A percentile compares a stretch with the other conserved stretches of the same genome.
phyloP scores from a whole-genome alignment of 148 eudicot genomes.

The Dysphania ambrosioides region DNA sequence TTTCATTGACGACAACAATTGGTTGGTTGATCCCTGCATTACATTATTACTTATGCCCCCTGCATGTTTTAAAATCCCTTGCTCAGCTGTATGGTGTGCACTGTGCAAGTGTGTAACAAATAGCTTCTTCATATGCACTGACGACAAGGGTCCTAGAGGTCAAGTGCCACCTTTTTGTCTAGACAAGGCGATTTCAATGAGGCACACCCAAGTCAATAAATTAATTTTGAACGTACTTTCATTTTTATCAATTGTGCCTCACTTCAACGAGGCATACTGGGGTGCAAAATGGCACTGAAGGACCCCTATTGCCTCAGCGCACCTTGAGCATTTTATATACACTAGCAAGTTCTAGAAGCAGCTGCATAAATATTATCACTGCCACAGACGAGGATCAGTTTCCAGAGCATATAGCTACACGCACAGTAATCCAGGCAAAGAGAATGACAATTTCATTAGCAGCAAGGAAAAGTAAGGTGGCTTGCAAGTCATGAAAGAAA shows the following conservation, averaged over 20 bases:
- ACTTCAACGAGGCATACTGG: too few species aligned
- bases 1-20: background rate
- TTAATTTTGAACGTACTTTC: too few species aligned
- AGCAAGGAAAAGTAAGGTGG: background rate
- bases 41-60: background rate
- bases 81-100: background rate
- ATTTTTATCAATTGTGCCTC: too few species aligned
- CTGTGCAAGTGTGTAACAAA: background rate
- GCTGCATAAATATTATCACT: background rate
- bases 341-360: conserved; percentile 10
- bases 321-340: too few species aligned
- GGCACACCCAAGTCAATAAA: too few species aligned
- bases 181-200: too few species aligned
- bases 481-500: background rate
- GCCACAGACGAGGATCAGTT: background rate
- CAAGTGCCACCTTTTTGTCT: too few species aligned
- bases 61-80: background rate
- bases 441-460: background rate
- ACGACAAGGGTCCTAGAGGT: too few species aligned
- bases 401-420: background rate
- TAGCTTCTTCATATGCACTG: background rate
- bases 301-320: too few species aligned
- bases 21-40: background rate
- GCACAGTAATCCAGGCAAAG: background rate
- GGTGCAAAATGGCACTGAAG: too few species aligned